Base-by-base conservation (phyloP, 139 green algal species). In the Picochlorum sp. region DNA sequence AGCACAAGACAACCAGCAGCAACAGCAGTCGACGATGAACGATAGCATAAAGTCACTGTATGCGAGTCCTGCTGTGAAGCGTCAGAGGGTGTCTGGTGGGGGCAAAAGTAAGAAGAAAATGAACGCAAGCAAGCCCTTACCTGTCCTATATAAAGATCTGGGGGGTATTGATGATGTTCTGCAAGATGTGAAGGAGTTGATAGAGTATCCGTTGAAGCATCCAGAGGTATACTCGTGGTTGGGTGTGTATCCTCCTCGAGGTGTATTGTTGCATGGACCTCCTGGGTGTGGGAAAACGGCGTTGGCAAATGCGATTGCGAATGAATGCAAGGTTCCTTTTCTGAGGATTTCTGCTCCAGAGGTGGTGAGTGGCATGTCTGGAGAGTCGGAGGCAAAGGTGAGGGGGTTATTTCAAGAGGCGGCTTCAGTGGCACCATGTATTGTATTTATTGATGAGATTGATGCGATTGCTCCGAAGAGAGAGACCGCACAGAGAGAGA, bases 211-310 rank as follows among this genome's bases (percentile, higher is more conserved):
- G 2, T 76, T 96, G 6, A 84, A 82, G 58, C 89, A 96, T 66
- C 90, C 89, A 56, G 88, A 96, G 84, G 84, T 96, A 65, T 96
- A 95, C 45, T 67, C 66, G 1, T 92, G 83, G 84, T 78, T 96
- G 45, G 88, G 88, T 2, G 88, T 97, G 55, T 81, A 90, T 72
- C 90, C 90, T 1, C 90, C 90, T 0, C 69, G 86, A 24, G 90
- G 90, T 1, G 85, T 97, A 51, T 80, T 97, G 63, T 82, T 97
- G 75, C 86, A 95, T 64, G 90, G 90, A 2, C 88, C 90, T 3
- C 90, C 90, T 9, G 90, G 74, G 45, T 82, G 70, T 51, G 90
- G 90, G 65, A 97, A 97, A 79, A 97, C 89, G 6, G 83, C 84
- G 1, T 83, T 96, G 16, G 90, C 90, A 32, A 86, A 94, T 52